Evolutionary conservation across 305 asterid genomes (phyloP).

Genomic region (Euphrasia arctica): DNA sequence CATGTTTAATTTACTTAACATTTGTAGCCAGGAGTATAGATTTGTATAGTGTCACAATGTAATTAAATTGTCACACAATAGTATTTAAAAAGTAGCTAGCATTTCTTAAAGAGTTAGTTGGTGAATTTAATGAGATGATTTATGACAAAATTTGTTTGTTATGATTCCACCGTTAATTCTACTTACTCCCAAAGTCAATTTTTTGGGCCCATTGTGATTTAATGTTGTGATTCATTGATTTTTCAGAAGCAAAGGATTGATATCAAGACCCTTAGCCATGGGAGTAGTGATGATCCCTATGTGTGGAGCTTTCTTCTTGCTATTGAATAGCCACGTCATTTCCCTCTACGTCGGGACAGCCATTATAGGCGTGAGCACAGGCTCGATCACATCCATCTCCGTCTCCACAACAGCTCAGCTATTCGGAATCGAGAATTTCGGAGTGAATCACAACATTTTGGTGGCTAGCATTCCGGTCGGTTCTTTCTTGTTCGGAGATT

Average conservation of each 20-base stretch:
- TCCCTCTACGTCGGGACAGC: conserved; percentile 60
- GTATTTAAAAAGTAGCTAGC: too few species aligned
- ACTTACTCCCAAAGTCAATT: conserved; percentile 16
- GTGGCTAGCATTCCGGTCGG: conserved; percentile 82
- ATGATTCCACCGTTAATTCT: conserved; percentile 11
- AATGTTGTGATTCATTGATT: neutral
- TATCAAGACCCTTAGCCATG: conserved; percentile 59
- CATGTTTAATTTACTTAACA: too few species aligned
- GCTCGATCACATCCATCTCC: conserved; percentile 68
- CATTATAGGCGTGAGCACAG: conserved; percentile 61
- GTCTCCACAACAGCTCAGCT: conserved; percentile 67
- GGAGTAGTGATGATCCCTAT: conserved; percentile 67
- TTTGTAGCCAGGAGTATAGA: too few species aligned
- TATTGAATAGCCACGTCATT: conserved; percentile 26
- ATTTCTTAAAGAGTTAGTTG: neutral
- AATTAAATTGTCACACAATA: too few species aligned
- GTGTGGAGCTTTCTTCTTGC: conserved; percentile 67
- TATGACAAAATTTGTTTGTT: conserved; percentile 1
- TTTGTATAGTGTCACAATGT: too few species aligned
- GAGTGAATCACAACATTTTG: conserved; percentile 70
- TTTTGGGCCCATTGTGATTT: conserved; percentile 14
- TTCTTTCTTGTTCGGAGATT: conserved; percentile 67
- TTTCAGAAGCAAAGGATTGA: conserved; percentile 37
- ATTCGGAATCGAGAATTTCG: conserved; percentile 67
- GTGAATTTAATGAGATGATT: conserved; percentile 28